Evolutionary conservation across 2,329 filamentous ascomycete species (phyloP).

Genomic region (Aureobasidium sp.): DNA sequence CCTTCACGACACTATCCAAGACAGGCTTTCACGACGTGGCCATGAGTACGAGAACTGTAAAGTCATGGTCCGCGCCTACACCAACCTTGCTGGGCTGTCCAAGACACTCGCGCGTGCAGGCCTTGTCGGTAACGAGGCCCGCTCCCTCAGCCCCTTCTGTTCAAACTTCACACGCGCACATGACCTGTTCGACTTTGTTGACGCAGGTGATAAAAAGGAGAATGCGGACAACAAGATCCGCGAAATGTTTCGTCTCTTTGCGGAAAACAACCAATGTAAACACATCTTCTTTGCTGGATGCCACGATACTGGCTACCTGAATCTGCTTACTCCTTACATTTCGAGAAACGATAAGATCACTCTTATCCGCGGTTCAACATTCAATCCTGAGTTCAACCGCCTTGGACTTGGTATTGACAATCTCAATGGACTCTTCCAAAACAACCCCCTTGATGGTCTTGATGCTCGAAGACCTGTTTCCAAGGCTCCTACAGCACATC

Average conservation of each 20-base stretch:
- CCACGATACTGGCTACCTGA: constrained; percentile 53
- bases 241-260: constrained; percentile 45
- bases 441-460: constrained; percentile 28
- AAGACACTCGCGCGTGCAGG: constrained; percentile 43
- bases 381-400: constrained; percentile 47
- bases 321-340: constrained; percentile 48
- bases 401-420: constrained; percentile 47
- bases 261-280: constrained; percentile 54
- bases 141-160: constrained; percentile 46
- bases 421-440: constrained; percentile 47
- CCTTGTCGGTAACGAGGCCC: constrained; percentile 48
- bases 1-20: constrained; percentile 46
- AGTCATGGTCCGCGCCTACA: constrained; percentile 42
- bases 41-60: constrained; percentile 47
- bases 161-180: constrained; percentile 53
- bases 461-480: background rate
- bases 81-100: constrained; percentile 40
- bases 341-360: constrained; percentile 46
- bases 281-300: constrained; percentile 59
- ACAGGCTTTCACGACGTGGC: constrained; percentile 39
- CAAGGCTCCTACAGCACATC: background rate
- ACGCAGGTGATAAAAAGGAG: constrained; percentile 55
- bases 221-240: constrained; percentile 55
- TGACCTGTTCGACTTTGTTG: constrained; percentile 55
- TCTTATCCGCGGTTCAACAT: constrained; percentile 46